These are phyloP conservation scores for Raphanus sativus DNA, from an alignment of 345 rosid species.

Conservation along the genomic window DNA sequence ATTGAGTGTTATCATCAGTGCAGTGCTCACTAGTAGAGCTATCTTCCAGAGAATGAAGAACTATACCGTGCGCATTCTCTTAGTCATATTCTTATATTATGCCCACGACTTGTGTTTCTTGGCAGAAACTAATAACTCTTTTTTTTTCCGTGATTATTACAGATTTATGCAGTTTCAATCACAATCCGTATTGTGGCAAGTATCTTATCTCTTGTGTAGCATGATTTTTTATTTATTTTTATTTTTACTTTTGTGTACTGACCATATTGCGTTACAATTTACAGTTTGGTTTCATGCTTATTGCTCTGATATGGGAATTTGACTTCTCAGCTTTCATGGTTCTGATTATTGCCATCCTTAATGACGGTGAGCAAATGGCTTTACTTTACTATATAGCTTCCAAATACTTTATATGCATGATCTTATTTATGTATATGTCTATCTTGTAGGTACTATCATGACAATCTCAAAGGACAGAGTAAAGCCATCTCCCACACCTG, in stretches of 20 bases:
- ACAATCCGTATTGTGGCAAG: slow-evolving; percentile 52
- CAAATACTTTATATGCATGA: background rate
- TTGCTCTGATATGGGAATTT: slow-evolving; percentile 51
- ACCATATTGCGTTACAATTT: slow-evolving; percentile 7
- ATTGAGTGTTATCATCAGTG: slow-evolving; percentile 84
- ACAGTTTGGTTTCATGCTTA: slow-evolving; percentile 51
- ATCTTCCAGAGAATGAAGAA: slow-evolving; percentile 95
- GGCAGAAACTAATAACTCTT: background rate
- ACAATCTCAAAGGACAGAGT: slow-evolving; percentile 94
- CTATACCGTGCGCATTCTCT: slow-evolving; percentile 56
- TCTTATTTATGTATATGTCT: slow-evolving; percentile 12
- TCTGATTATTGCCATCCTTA: slow-evolving; percentile 88
- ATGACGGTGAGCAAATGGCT: slow-evolving; percentile 66
- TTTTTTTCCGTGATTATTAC: slow-evolving; percentile 15
- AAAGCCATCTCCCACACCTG: slow-evolving; percentile 94
- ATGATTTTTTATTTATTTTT: background rate
- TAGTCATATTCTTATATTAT: background rate
- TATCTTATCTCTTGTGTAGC: slow-evolving; percentile 6
- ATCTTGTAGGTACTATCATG: slow-evolving; percentile 78
- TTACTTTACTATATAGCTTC: background rate
- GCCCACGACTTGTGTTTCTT: slow-evolving; percentile 8
- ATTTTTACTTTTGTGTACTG: background rate
- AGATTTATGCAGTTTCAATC: slow-evolving; percentile 48
- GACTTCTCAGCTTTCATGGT: slow-evolving; percentile 80
- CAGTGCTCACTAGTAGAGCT: slow-evolving; percentile 90